A percentile compares a stretch with the other conserved stretches of the same genome.
Conservation (phyloP, 2,329 filamentous ascomycete species). For the Neofusicoccum sp. region DNA sequence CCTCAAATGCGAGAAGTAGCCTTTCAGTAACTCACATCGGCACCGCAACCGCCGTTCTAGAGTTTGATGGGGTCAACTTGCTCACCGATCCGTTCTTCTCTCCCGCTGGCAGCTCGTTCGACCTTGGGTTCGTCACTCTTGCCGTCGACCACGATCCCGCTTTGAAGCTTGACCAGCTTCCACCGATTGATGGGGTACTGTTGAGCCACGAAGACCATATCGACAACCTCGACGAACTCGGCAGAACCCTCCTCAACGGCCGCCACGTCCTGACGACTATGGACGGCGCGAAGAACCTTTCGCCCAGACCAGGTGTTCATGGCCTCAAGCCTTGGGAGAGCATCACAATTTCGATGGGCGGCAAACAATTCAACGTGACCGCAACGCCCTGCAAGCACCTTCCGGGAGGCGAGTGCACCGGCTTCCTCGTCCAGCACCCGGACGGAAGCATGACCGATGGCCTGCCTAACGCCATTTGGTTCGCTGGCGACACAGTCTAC, state of each 20-base stretch:
- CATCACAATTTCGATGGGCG: conserved; percentile 27
- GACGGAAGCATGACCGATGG: conserved; percentile 42
- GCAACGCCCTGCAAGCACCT: conserved; percentile 47
- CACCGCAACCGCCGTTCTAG: conserved; percentile 50
- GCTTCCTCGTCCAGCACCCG: conserved; percentile 42
- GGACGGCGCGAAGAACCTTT: conserved; percentile 46
- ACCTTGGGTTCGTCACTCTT: neutral
- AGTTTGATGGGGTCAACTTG: conserved; percentile 27
- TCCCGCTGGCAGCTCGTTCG: conserved; percentile 20
- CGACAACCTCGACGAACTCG: conserved; percentile 50
- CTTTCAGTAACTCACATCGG: conserved; percentile 47
- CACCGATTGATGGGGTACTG: conserved; percentile 49
- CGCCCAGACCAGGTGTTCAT: conserved; percentile 43
- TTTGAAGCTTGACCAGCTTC: conserved; percentile 39
- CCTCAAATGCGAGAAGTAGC: conserved; percentile 22
- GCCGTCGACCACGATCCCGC: conserved; percentile 28
- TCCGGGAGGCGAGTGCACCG: conserved; percentile 46
- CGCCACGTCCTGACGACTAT: conserved; percentile 48
- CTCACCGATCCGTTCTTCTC: conserved; percentile 31
- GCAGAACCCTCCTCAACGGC: conserved; percentile 47
- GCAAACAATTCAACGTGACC: conserved; percentile 39
- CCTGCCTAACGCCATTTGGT: conserved; percentile 48
- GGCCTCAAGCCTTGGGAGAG: conserved; percentile 31
- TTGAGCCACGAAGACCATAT: conserved; percentile 53
- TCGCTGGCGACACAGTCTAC: conserved; percentile 52